Conservation (phyloP, 1,284 basidiomycete species). For the Rhodotorula sp. region DNA sequence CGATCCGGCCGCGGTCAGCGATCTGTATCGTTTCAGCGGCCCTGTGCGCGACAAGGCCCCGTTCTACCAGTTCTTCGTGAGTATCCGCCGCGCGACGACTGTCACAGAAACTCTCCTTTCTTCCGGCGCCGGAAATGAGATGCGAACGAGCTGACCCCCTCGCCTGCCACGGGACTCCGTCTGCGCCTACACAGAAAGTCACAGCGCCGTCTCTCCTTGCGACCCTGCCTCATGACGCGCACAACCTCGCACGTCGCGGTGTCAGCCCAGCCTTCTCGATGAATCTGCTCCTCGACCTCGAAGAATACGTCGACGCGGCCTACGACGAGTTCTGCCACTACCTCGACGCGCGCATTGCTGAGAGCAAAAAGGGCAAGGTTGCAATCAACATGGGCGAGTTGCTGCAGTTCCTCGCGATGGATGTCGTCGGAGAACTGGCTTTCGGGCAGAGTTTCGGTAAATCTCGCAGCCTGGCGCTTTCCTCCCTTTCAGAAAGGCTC, state of each 20-base stretch:
- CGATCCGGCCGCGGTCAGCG: background rate
- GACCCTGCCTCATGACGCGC: background rate
- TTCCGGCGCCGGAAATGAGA: background rate
- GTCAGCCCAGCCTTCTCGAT: constrained; percentile 12
- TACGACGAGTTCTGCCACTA: constrained; percentile 2
- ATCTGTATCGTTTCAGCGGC: constrained; percentile 7
- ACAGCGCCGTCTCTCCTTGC: constrained; percentile 6
- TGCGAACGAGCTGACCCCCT: too few species aligned
- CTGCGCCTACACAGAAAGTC: constrained; percentile 3
- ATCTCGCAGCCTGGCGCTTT: background rate
- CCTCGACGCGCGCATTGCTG: background rate
- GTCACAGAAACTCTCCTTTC: background rate
- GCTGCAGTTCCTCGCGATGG: constrained; percentile 15
- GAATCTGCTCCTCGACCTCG: constrained; percentile 8
- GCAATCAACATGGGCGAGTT: background rate
- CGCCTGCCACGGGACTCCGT: too few species aligned
- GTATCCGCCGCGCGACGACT: background rate
- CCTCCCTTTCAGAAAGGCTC: background rate
- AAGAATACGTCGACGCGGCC: constrained; percentile 8
- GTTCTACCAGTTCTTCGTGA: constrained; percentile 12
- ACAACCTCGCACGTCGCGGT: constrained; percentile 1
- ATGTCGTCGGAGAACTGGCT: constrained; percentile 12
- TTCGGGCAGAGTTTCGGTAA: constrained; percentile 3
- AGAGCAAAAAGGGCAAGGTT: background rate
- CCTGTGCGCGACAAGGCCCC: background rate